A percentile compares a stretch with the other conserved stretches of the same genome.
Conservation (phyloP, 2,329 filamentous ascomycete genomes). For the Kalaharituber pfeilii region DNA sequence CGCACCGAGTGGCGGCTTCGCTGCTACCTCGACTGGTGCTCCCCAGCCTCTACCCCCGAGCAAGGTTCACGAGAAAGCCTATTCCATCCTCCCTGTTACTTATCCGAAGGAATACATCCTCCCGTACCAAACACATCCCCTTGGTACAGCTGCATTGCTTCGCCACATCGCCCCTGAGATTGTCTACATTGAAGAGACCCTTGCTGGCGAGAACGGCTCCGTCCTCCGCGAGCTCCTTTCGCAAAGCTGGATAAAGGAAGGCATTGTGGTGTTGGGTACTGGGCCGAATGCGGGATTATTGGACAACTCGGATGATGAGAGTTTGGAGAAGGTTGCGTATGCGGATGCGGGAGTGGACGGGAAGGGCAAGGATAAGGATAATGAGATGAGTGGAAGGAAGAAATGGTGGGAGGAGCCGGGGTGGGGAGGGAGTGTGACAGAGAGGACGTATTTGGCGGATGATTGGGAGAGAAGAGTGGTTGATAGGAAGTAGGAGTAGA, state of each 20-base stretch:
- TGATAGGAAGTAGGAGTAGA: not conserved
- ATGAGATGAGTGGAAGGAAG: not conserved
- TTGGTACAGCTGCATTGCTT: constrained; percentile 70
- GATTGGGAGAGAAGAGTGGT: not conserved
- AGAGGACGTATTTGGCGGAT: not conserved
- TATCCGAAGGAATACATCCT: constrained; percentile 36
- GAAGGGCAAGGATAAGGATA: not conserved
- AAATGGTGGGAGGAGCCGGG: not conserved
- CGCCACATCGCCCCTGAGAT: constrained; percentile 71
- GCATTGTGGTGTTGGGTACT: constrained; percentile 36
- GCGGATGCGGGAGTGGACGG: not conserved
- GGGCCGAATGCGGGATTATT: not conserved
- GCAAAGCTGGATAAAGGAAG: constrained; percentile 48
- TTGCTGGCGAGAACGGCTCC: constrained; percentile 57
- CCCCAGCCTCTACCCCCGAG: not conserved
- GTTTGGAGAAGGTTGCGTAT: not conserved
- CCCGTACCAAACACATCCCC: constrained; percentile 60
- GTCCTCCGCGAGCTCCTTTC: constrained; percentile 48
- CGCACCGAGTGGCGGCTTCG: not conserved
- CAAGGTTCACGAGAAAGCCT: not conserved
- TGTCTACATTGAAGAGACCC: constrained; percentile 73
- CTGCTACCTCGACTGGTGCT: not conserved
- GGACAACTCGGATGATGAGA: not conserved
- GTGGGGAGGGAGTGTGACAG: not conserved
- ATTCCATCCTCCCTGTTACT: not conserved